phyloP scores from a whole-genome alignment of 306 rosid species.

The Cicer cuneatum region DNA sequence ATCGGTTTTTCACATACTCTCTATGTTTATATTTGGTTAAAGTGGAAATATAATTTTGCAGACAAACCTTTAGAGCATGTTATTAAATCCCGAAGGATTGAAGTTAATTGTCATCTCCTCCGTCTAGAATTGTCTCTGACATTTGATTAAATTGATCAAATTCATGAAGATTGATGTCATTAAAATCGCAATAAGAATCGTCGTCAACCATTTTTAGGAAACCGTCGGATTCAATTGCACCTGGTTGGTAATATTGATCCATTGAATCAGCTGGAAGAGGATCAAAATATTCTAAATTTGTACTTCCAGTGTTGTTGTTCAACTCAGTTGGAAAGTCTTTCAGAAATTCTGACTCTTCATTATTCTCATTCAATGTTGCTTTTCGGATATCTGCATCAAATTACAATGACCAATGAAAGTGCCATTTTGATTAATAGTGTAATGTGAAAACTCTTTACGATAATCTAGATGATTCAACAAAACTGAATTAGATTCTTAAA shows the following conservation, averaged over 20 bases:
- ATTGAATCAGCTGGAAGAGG: slow-evolving; percentile 32
- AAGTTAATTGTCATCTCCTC: neutral
- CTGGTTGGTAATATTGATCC: slow-evolving; percentile 26
- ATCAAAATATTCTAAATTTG: neutral
- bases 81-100: neutral
- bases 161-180: neutral
- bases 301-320: slow-evolving; percentile 16
- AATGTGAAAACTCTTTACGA: too few species aligned
- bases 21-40: too few species aligned
- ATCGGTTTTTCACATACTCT: too few species aligned
- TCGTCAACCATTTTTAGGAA: slow-evolving; percentile 45
- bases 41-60: too few species aligned
- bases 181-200: slow-evolving; percentile 14
- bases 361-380: too few species aligned
- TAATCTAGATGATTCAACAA: too few species aligned
- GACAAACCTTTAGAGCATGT: too few species aligned
- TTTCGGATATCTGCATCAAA: too few species aligned
- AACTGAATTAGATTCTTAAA: too few species aligned
- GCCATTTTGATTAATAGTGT: too few species aligned
- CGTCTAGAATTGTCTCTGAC: slow-evolving; percentile 2
- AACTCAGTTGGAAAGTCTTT: neutral
- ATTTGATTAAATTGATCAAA: slow-evolving; percentile 14
- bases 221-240: slow-evolving; percentile 24
- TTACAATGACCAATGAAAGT: too few species aligned
- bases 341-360: too few species aligned